Conservation (phyloP, 2,329 filamentous ascomycete genomes). For the Diplocarpon rosae region DNA sequence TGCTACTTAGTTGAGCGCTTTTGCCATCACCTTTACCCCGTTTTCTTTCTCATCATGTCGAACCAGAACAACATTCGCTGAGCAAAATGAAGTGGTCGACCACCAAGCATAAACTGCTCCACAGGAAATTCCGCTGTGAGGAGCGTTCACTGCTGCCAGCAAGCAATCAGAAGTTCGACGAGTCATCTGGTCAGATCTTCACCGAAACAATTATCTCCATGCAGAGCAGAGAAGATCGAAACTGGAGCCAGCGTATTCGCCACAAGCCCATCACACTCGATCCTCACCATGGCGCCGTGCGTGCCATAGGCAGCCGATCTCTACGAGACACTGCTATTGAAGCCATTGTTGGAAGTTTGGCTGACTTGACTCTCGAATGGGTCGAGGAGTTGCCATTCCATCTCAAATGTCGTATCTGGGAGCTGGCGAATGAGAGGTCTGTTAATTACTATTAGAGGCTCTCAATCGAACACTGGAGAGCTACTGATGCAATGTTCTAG, state of each 20-base stretch:
- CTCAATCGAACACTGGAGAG: background rate
- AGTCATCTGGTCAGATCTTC: conserved; percentile 23
- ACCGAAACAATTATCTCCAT: conserved; percentile 17
- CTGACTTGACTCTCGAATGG: conserved; percentile 13
- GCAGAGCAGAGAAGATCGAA: conserved; percentile 9
- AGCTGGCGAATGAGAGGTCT: conserved; percentile 17
- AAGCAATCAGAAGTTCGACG: conserved; percentile 15
- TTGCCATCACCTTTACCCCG: background rate
- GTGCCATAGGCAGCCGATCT: conserved; percentile 14
- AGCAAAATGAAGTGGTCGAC: conserved; percentile 1
- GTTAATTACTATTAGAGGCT: background rate
- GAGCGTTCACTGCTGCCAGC: background rate
- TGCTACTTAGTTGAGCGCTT: too few species aligned
- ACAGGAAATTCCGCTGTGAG: background rate
- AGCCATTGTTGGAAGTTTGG: conserved; percentile 16
- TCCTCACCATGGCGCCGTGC: background rate
- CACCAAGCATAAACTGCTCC: background rate
- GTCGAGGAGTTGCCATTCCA: conserved; percentile 15
- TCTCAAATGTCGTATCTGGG: conserved; percentile 17
- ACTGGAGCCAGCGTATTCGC: conserved; percentile 13
- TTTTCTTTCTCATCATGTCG: background rate
- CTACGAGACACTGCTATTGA: conserved; percentile 19
- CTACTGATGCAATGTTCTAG: conserved; percentile 10
- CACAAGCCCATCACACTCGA: background rate
- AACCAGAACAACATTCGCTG: background rate